phyloP scores from a whole-genome alignment of 331 rosid genomes.

The Quercus tomentella region DNA sequence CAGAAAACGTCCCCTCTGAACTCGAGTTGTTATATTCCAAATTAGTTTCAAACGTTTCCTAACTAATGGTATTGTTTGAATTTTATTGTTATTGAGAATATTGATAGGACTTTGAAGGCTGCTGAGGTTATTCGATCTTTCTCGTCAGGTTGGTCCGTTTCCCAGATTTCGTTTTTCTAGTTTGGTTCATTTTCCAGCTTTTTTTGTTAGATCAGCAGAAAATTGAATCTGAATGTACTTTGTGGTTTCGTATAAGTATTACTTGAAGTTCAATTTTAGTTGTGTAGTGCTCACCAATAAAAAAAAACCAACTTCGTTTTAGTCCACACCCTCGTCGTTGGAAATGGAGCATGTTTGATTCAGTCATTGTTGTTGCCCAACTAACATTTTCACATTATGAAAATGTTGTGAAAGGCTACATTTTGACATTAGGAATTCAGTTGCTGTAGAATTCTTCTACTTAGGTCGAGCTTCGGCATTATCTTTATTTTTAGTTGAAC shows the following conservation, averaged over 20 bases:
- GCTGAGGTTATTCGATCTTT: conserved; percentile 91
- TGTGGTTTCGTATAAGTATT: background rate
- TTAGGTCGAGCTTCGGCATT: too few relatives aligned
- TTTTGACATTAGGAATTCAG: too few relatives aligned
- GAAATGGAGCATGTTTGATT: background rate
- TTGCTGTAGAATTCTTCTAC: too few relatives aligned
- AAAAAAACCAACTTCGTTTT: background rate
- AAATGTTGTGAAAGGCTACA: too few relatives aligned
- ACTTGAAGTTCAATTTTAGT: background rate
- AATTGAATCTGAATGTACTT: background rate
- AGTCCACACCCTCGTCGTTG: background rate
- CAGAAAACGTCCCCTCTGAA: too few relatives aligned
- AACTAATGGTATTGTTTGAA: too few relatives aligned
- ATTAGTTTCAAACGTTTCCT: too few relatives aligned
- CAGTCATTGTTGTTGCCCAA: background rate
- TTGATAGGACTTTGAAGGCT: conserved; percentile 82
- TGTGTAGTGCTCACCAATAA: background rate
- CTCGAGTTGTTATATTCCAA: too few relatives aligned
- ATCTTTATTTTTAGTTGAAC: too few relatives aligned
- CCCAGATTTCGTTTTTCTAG: conserved; percentile 9
- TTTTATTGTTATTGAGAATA: too few relatives aligned
- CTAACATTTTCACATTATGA: background rate
- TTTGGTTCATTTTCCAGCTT: conserved; percentile 4
- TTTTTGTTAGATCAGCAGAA: background rate
- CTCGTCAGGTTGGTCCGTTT: conserved; percentile 85